Percentiles rank a stretch among this genome's conserved stretches.
Evolutionary conservation across 441 rosid species (phyloP).

Genomic region (Kokia cookei): DNA sequence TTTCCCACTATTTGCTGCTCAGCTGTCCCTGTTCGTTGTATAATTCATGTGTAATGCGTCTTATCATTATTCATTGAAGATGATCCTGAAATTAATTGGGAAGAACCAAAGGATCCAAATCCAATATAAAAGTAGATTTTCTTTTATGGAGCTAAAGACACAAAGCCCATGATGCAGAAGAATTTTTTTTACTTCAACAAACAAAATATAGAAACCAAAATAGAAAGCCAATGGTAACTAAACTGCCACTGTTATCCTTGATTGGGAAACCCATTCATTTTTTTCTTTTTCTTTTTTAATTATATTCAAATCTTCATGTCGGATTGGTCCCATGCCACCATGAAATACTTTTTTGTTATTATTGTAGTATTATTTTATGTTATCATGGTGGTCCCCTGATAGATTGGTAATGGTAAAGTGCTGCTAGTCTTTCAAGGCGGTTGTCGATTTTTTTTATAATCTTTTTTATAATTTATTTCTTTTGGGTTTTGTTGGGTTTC

Average conservation of each 20-base stretch:
- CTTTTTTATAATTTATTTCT: background rate
- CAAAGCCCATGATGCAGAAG: background rate
- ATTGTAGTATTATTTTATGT: conserved; percentile 7
- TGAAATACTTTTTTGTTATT: conserved; percentile 3
- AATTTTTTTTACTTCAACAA: background rate
- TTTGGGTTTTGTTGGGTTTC: background rate
- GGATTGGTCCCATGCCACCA: background rate
- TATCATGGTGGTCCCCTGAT: conserved; percentile 29
- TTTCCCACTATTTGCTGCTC: background rate
- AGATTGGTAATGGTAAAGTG: conserved; percentile 4
- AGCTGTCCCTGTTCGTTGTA: no score
- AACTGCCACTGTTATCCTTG: background rate
- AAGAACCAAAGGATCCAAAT: background rate
- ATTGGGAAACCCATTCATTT: background rate
- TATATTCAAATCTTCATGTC: background rate
- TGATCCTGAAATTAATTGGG: background rate
- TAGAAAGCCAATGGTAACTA: background rate
- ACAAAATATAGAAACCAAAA: background rate
- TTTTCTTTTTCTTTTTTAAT: background rate
- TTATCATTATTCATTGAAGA: background rate
- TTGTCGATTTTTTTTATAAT: conserved; percentile 13
- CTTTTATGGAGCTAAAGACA: background rate
- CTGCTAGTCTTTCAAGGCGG: conserved; percentile 25
- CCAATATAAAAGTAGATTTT: background rate
- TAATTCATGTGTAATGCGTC: no score